Evolutionary conservation across 768 basidiomycete genomes (phyloP), one percentile per base, ranked within the genome.

Genomic region (Psilocybe sp.): DNA sequence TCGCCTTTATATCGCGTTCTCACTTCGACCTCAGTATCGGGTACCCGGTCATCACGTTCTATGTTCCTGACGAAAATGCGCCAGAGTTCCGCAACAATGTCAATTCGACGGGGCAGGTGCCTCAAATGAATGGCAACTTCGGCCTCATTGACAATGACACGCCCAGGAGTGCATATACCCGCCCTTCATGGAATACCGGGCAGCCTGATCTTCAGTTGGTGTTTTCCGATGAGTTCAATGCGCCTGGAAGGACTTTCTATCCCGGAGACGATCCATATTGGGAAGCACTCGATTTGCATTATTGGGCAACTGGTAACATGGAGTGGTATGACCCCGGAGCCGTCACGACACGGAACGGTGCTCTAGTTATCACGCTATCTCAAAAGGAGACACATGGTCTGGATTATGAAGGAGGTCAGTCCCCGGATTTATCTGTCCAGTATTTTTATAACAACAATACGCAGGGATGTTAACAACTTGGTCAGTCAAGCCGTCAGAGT

Each of bases 301-400:
- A 90, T 59, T 90, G 88, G 86, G 60, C 69, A 58, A 83, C 87
- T 10, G 76, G 77, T 45, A 83, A 89, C 60, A 52, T 89, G 60
- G 89, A 96, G 65, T 95, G 91, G 90, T 92, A 95, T 64, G 87
- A 87, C 59, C 92, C 93, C 0, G 80, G 72, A 36, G 84, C 86
- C n/a, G 66, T 92, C 48, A 86, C 82, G 8, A 97, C 94, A 8
- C 57, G 69, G 50, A 74, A 77, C 55, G 94, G 95, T 12, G 74
- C 76, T 34, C 79, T 97, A 23, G 78, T 86, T 36, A 84, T 94
- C 56, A 91, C 85, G 3, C 69, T 93, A 54, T 77, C 62, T 34
- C 65, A 76, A 63, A 86, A 81, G 64, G 55, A 67, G 42, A 89
- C 79, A 44, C 86, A 93, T 64, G 76, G 79, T 50, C 69, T 93